Conservation (phyloP, 495 filamentous ascomycete genomes). For the Platismatia glauca region DNA sequence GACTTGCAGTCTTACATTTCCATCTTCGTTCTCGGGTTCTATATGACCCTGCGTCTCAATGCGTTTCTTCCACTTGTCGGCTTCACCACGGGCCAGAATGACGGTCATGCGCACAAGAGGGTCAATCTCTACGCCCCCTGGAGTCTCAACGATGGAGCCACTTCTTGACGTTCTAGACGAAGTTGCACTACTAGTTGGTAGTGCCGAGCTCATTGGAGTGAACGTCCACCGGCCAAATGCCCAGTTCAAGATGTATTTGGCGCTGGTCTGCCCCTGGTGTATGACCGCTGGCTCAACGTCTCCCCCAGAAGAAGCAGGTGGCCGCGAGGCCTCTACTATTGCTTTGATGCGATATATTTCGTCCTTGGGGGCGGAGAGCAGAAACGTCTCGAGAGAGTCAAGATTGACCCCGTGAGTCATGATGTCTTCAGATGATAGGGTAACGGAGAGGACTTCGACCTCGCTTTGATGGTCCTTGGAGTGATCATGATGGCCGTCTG, state of each 20-base stretch:
- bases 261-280: constrained; percentile 23
- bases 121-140: constrained; percentile 19
- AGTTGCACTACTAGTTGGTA: constrained; percentile 28
- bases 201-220: constrained; percentile 44
- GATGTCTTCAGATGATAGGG: constrained; percentile 40
- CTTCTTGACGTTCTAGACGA: constrained; percentile 24
- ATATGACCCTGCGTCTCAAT: constrained; percentile 55
- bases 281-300: constrained; percentile 26
- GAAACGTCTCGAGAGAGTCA: constrained; percentile 52
- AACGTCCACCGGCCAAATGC: constrained; percentile 94
- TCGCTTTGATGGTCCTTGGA: constrained; percentile 61
- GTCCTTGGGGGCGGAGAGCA: constrained; percentile 69
- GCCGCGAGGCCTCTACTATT: constrained; percentile 51
- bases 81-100: constrained; percentile 76
- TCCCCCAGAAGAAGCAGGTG: constrained; percentile 53
- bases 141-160: constrained; percentile 24
- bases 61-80: constrained; percentile 80
- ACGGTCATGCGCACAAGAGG: constrained; percentile 67
- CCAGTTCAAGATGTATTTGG: constrained; percentile 86
- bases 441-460: constrained; percentile 80
- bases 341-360: constrained; percentile 96
- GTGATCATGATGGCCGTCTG: constrained; percentile 36
- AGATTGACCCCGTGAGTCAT: constrained; percentile 45
- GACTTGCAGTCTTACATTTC: constrained; percentile 8
- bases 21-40: constrained; percentile 33